Base-by-base conservation (phyloP, 1,284 basidiomycete species). In the Mycosarcoma mackinlayi region DNA sequence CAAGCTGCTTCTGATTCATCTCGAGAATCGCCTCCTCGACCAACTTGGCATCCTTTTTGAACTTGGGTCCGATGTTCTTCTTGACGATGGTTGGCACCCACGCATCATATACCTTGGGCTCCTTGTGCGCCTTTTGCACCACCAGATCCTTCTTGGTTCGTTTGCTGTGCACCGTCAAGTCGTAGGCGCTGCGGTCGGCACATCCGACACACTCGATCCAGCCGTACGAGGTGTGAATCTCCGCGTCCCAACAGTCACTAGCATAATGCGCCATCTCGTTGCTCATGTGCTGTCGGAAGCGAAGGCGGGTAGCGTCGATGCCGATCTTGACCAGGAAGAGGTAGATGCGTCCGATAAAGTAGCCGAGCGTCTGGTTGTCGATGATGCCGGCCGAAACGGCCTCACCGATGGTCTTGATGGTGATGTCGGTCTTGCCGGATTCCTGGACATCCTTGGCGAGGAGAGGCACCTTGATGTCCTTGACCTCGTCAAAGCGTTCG, bases 141-240 rank as follows among this genome's bases (percentile, higher is more conserved):
- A 92, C 87, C 23, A 95, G 86, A 77, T 87, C 87, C 60, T 84
- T 86, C 75, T 85, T 84, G 16, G 84, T 85, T 54, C 77, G 74
- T 64, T 84, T 84, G 55, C 85, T 83, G 83, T 88, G 88, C 24
- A 88, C 87, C n/a, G 86, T 87, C 52, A 88, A 79, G 74, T 98
- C 96, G 84, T 97, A 98, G 27, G 96, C 96, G 10, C 93, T 92
- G 54, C 96, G 90, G 85, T 99, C 95, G 42, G 96, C 95, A 84
- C 96, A 98, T n/a, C 95, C 96, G 48, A 98, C 94, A 84, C 95
- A 98, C 85, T 98, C 96, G 64, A 93, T 95, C 96, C 96, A 98
- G 49, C 95, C 95, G 76, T 90, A 91, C 44, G 92, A 91, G 54
- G 92, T 94, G 77, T 94, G 88, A 73, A 98, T 97, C 86, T 98